Evolutionary conservation across 2,329 filamentous ascomycete species (phyloP).

Genomic region (Penicillium glabrum): DNA sequence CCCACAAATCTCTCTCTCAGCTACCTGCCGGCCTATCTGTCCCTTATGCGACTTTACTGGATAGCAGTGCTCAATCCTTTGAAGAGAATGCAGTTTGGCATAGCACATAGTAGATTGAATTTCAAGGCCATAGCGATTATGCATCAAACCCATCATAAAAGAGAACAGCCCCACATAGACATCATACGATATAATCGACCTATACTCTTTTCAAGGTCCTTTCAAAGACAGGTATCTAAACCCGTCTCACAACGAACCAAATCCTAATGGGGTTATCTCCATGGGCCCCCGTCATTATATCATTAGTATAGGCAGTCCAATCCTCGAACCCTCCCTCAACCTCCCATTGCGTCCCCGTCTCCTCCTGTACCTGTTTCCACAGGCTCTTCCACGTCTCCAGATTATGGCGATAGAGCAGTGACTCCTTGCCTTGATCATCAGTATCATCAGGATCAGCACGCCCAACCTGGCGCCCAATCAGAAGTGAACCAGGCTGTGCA

Average conservation of each 20-base stretch:
- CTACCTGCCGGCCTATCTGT: background rate
- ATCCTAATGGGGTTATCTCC: constrained; percentile 15
- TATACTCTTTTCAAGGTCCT: background rate
- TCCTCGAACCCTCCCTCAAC: constrained; percentile 29
- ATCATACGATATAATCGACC: background rate
- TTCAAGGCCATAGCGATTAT: background rate
- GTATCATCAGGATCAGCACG: constrained; percentile 11
- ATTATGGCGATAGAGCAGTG: constrained; percentile 49
- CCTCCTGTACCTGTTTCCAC: constrained; percentile 54
- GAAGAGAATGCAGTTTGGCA: background rate
- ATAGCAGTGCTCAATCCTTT: background rate
- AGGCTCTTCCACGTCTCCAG: constrained; percentile 52
- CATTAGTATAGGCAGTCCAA: constrained; percentile 11
- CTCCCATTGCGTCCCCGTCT: constrained; percentile 53
- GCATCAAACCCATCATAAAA: background rate
- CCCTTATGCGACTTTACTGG: background rate
- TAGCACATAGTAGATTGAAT: background rate
- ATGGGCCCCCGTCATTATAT: constrained; percentile 9
- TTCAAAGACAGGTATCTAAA: background rate
- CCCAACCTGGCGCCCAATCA: constrained; percentile 26
- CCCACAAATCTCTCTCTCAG: constrained; percentile 4
- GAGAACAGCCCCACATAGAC: background rate
- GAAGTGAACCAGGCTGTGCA: constrained; percentile 21
- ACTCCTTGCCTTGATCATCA: constrained; percentile 4
- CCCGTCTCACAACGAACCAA: constrained; percentile 15